phyloP scores from a whole-genome alignment of 23 red algal species.

The Agarophyton chilense region DNA sequence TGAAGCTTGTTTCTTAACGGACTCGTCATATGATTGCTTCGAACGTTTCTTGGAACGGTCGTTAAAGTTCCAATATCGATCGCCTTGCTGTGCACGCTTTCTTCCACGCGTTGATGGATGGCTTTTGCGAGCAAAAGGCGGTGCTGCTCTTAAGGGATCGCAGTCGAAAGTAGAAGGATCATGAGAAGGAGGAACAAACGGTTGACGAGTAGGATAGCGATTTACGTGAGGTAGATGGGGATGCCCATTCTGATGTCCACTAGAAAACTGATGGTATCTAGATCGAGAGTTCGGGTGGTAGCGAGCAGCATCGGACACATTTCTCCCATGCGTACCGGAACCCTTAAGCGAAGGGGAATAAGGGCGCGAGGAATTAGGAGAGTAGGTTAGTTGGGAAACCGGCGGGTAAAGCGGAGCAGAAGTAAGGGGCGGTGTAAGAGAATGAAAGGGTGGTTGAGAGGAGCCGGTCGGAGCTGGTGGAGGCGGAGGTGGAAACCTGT shows the following conservation, averaged over 20 bases:
- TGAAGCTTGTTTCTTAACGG: conserved; percentile 2
- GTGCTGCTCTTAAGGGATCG: conserved; percentile 33
- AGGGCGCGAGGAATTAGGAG: background rate
- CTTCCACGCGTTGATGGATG: conserved; percentile 4
- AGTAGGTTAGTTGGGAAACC: background rate
- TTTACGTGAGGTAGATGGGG: conserved; percentile 24
- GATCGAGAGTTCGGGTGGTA: conserved; percentile 9
- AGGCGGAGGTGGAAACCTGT: conserved; percentile 23
- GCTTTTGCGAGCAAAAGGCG: background rate
- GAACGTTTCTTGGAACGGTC: conserved; percentile 17
- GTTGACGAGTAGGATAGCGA: conserved; percentile 20
- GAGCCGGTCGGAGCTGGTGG: conserved; percentile 27
- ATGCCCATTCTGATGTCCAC: conserved; percentile 27
- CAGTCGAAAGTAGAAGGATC: background rate
- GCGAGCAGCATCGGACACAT: background rate
- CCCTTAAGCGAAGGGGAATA: conserved; percentile 1
- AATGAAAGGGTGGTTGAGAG: background rate
- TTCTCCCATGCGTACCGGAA: background rate
- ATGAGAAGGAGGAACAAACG: conserved; percentile 29
- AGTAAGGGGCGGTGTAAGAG: conserved; percentile 16
- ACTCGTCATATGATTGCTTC: conserved; percentile 27
- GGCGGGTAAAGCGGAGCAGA: conserved; percentile 6
- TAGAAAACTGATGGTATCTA: conserved; percentile 12
- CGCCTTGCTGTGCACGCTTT: conserved; percentile 17
- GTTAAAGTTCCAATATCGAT: conserved; percentile 27